Percentiles rank a stretch among this genome's conserved stretches.
Conservation (phyloP, 2,329 filamentous ascomycete species). For the Chrysoporthe austroafricana region DNA sequence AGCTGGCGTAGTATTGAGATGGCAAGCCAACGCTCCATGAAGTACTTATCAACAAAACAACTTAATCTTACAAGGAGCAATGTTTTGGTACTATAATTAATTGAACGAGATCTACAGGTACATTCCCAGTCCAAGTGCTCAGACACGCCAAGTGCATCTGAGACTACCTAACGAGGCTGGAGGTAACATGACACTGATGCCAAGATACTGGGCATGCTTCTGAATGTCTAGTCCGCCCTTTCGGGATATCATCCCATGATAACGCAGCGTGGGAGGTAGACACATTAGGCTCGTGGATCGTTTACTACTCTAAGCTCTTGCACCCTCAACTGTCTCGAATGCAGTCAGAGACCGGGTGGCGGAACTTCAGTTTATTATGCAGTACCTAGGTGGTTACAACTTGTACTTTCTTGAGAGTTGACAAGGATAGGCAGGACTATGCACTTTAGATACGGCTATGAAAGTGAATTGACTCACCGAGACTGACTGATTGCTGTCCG, state of each 20-base stretch:
- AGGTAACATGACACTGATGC: conserved; percentile 17
- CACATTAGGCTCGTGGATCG: background rate
- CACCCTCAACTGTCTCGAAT: conserved; percentile 17
- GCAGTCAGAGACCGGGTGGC: conserved; percentile 14
- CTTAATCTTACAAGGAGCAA: background rate
- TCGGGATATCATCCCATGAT: conserved; percentile 13
- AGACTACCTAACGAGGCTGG: conserved; percentile 8
- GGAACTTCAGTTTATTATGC: conserved; percentile 20
- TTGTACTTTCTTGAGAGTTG: background rate
- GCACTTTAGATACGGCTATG: background rate
- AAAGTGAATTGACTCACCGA: background rate
- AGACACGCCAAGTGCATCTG: conserved; percentile 18
- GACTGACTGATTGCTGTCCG: background rate
- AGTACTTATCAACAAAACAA: background rate
- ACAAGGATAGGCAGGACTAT: background rate
- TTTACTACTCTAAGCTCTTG: conserved; percentile 11
- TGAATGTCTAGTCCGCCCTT: background rate
- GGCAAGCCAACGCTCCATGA: background rate
- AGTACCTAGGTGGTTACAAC: background rate
- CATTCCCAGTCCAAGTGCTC: background rate
- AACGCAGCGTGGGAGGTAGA: background rate
- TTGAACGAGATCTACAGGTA: background rate
- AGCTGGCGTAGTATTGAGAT: background rate
- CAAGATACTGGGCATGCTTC: conserved; percentile 25
- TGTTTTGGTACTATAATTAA: background rate